Evolutionary conservation across 345 rosid genomes (phyloP).

Genomic region (Microthlaspi erraticum): DNA sequence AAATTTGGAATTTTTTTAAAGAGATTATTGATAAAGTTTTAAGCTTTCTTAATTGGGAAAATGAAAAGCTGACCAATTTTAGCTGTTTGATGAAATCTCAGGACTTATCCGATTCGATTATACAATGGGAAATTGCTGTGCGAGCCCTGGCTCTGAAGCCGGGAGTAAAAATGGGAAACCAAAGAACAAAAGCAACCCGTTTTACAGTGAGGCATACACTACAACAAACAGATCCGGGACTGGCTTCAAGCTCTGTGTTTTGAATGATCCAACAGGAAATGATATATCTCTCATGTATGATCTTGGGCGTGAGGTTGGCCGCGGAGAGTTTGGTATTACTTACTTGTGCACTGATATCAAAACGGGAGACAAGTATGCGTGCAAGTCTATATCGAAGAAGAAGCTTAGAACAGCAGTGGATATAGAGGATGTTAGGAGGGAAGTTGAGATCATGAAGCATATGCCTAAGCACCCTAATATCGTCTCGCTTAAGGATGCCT

Average conservation of each 20-base stretch:
- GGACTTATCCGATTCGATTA: constrained; percentile 28
- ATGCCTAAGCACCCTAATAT: constrained; percentile 77
- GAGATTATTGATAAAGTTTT: constrained; percentile 7
- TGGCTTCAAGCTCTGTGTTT: constrained; percentile 58
- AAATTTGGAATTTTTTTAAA: neutral
- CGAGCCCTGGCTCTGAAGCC: constrained; percentile 51
- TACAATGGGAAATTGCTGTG: constrained; percentile 88
- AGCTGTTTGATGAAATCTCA: constrained; percentile 35
- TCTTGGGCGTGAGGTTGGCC: constrained; percentile 86
- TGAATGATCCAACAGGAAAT: constrained; percentile 72
- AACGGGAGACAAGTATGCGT: constrained; percentile 66
- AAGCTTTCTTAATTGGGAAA: constrained; percentile 22
- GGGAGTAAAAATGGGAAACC: constrained; percentile 48
- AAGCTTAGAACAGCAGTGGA: constrained; percentile 85
- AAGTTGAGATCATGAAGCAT: constrained; percentile 88
- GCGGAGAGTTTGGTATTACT: constrained; percentile 89
- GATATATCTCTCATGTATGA: constrained; percentile 62
- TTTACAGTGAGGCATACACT: constrained; percentile 56
- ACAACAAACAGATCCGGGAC: constrained; percentile 51
- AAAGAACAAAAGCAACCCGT: constrained; percentile 61
- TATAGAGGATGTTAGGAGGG: constrained; percentile 90
- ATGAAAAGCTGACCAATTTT: neutral
- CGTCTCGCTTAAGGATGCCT: constrained; percentile 67
- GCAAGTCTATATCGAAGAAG: constrained; percentile 88
- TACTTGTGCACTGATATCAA: constrained; percentile 66